phyloP scores from a whole-genome alignment of 108 stramenopile species.

The Cyclotella sp. region DNA sequence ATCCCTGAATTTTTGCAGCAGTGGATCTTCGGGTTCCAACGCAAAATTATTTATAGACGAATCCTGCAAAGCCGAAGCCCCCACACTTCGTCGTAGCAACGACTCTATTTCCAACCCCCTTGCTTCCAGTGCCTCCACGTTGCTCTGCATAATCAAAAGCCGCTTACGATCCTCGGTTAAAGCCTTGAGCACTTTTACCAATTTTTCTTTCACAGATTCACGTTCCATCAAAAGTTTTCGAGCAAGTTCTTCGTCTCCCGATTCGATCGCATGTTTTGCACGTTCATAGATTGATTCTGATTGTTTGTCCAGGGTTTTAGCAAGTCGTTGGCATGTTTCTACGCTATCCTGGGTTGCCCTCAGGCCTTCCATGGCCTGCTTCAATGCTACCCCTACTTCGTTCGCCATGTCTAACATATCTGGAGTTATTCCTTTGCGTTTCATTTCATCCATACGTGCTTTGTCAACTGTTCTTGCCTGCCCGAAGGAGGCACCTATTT shows the following conservation, averaged over 20 bases:
- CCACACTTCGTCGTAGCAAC: slow-evolving; percentile 68
- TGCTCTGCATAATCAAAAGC: slow-evolving; percentile 66
- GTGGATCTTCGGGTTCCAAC: slow-evolving; percentile 70
- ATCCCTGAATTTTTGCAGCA: slow-evolving; percentile 80
- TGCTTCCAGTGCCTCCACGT: slow-evolving; percentile 72
- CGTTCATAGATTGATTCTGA: slow-evolving; percentile 64
- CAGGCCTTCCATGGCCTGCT: slow-evolving; percentile 70
- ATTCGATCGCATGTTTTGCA: slow-evolving; percentile 62
- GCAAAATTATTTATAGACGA: slow-evolving; percentile 35
- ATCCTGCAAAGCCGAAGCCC: slow-evolving; percentile 63
- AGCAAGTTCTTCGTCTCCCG: slow-evolving; percentile 71
- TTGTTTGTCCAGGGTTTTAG: slow-evolving; percentile 63
- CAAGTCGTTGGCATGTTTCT: slow-evolving; percentile 71
- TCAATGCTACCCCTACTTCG: slow-evolving; percentile 68
- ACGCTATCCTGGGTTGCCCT: slow-evolving; percentile 67
- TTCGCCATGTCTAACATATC: slow-evolving; percentile 82
- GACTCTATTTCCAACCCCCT: slow-evolving; percentile 77
- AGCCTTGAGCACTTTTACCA: slow-evolving; percentile 60
- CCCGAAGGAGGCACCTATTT: slow-evolving; percentile 73
- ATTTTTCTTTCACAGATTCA: slow-evolving; percentile 63
- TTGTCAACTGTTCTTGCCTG: slow-evolving; percentile 56
- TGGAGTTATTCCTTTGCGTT: slow-evolving; percentile 68
- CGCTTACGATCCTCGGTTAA: slow-evolving; percentile 74
- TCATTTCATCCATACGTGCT: slow-evolving; percentile 81
- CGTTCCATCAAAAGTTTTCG: slow-evolving; percentile 66